Percentiles rank a stretch among this genome's conserved stretches.
Evolutionary conservation across 148 eudicot genomes (phyloP).

Genomic region (Hydrangea macrophylla): DNA sequence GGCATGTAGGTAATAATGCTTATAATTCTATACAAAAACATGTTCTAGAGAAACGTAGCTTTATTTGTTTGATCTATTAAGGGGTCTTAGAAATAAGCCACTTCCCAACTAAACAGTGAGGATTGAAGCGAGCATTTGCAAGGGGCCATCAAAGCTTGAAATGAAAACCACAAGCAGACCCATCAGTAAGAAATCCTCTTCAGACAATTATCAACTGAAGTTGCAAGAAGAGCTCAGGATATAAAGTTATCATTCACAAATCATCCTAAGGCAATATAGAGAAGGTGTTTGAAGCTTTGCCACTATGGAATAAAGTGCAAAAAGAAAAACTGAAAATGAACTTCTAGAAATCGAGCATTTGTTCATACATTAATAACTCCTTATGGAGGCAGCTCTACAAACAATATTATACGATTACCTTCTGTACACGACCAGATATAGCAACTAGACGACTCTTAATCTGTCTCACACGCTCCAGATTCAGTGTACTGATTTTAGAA

Average conservation of each 20-base stretch:
- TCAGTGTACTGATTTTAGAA: constrained; percentile 56
- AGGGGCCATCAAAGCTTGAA: constrained; percentile 4
- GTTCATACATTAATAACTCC: background rate
- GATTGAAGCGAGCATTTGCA: no score
- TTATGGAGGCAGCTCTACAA: background rate
- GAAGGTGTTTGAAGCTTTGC: background rate
- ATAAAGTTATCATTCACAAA: background rate
- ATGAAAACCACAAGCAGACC: background rate
- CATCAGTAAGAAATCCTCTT: no score
- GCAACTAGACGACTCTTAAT: constrained; percentile 60
- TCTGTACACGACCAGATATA: constrained; percentile 62
- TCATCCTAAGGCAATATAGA: background rate
- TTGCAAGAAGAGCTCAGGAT: background rate
- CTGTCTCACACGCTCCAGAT: constrained; percentile 64
- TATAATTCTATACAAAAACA: no score
- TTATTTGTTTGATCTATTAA: no score
- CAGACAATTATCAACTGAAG: no score
- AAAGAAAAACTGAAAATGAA: background rate
- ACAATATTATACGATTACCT: constrained; percentile 31
- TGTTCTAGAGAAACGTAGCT: no score
- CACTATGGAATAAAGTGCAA: background rate
- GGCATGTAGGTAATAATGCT: no score
- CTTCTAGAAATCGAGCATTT: background rate
- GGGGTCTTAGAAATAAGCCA: no score
- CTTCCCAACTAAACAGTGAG: no score